Percentiles rank a stretch among this genome's conserved stretches.
Conservation (phyloP, 2,329 filamentous ascomycete genomes). For the Fusarium pilosicola region DNA sequence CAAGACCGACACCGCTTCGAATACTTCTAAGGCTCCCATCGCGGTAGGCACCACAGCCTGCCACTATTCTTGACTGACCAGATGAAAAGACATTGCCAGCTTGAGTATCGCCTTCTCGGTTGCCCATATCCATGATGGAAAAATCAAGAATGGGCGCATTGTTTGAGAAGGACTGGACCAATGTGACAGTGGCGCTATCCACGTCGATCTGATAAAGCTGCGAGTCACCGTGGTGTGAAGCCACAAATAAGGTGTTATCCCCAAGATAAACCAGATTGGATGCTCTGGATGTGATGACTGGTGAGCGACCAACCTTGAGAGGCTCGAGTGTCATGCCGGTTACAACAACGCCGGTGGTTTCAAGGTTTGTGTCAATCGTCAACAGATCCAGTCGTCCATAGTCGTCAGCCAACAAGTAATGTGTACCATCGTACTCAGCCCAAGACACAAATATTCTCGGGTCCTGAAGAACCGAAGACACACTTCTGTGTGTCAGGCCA, state of each 20-base stretch:
- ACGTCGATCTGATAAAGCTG: conserved; percentile 75
- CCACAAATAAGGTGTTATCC: conserved; percentile 80
- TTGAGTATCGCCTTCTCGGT: conserved; percentile 79
- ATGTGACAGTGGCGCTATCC: conserved; percentile 59
- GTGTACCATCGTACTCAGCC: conserved; percentile 82
- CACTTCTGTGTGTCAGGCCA: conserved; percentile 74
- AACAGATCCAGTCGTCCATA: conserved; percentile 89
- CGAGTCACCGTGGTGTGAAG: conserved; percentile 92
- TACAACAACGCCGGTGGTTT: conserved; percentile 73
- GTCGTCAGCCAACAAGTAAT: conserved; percentile 91
- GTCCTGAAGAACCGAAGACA: conserved; percentile 73
- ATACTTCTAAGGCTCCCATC: conserved; percentile 91
- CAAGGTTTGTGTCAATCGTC: conserved; percentile 75
- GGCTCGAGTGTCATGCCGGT: conserved; percentile 74
- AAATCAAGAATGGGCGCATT: conserved; percentile 95
- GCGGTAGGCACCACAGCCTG: conserved; percentile 88
- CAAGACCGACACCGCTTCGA: conserved; percentile 90
- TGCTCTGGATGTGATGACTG: conserved; percentile 72
- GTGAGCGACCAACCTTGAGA: conserved; percentile 44
- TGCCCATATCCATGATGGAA: conserved; percentile 94
- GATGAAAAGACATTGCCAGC: conserved; percentile 90
- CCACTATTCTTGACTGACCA: conserved; percentile 91
- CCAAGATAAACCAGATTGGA: conserved; percentile 82
- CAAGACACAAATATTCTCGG: conserved; percentile 92
- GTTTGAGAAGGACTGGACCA: conserved; percentile 77